Evolutionary conservation across 2,329 filamentous ascomycete species (phyloP).

Genomic region (Epichloe gansuensis): DNA sequence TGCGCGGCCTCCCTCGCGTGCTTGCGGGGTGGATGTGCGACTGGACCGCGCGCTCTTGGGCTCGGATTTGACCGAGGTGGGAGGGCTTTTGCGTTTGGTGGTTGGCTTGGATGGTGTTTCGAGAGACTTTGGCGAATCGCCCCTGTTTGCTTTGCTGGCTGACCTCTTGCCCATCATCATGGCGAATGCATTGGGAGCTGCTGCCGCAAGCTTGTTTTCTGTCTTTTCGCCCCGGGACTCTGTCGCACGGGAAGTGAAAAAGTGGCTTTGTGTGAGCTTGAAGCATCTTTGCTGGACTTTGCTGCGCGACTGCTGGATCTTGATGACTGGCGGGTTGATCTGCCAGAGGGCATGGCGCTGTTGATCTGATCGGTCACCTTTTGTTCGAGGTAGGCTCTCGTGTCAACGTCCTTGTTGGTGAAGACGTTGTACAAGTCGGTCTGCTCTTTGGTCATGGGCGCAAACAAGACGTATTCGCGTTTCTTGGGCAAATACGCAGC

Average conservation of each 20-base stretch:
- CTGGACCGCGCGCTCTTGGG: slow-evolving; percentile 66
- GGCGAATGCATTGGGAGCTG: slow-evolving; percentile 34
- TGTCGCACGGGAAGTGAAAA: slow-evolving; percentile 23
- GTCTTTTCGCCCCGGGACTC: slow-evolving; percentile 20
- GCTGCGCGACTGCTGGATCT: slow-evolving; percentile 22
- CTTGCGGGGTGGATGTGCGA: slow-evolving; percentile 57
- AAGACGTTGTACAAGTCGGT: slow-evolving; percentile 72
- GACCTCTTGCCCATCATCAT: slow-evolving; percentile 39
- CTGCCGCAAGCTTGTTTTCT: slow-evolving; percentile 11
- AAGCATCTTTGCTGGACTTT: slow-evolving; percentile 7
- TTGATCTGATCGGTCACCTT: slow-evolving; percentile 58
- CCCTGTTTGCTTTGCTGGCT: slow-evolving; percentile 13
- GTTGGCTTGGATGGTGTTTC: slow-evolving; percentile 11
- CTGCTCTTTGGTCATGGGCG: slow-evolving; percentile 81
- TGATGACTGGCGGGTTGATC: slow-evolving; percentile 23
- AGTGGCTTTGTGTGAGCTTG: slow-evolving; percentile 8
- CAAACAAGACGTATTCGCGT: slow-evolving; percentile 89
- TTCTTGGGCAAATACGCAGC: slow-evolving; percentile 89
- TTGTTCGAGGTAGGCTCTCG: slow-evolving; percentile 67
- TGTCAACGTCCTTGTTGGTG: slow-evolving; percentile 44
- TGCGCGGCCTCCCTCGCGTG: slow-evolving; percentile 38
- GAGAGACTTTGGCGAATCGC: slow-evolving; percentile 12
- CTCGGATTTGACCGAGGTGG: slow-evolving; percentile 21
- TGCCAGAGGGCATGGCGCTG: slow-evolving; percentile 17
- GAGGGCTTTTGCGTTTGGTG: slow-evolving; percentile 22